Base-by-base conservation (phyloP, 352 stramenopile genomes). In the Saprolegnia parasitica region DNA sequence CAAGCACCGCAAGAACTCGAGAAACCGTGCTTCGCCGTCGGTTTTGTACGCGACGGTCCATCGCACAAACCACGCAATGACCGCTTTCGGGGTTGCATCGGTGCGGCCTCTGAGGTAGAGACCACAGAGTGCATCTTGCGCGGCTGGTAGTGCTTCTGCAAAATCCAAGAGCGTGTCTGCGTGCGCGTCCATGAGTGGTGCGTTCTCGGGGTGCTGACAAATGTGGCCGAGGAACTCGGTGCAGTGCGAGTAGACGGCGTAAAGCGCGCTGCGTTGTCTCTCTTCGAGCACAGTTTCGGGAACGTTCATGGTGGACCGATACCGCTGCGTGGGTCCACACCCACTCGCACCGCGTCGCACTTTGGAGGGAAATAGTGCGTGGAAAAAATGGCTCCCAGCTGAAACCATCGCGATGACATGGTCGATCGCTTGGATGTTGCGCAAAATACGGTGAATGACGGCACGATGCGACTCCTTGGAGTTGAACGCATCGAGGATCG, bases 331-430 rank as follows among this genome's bases (percentile, higher is more conserved):
- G 29, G 29, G 29, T 5, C 29, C 29, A 5, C 29, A 35, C 29
- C 29, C 29, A 5, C 29, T 35, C 29, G 29, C 29, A 35, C 29
- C 29, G 5, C 29, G 29, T 5, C 10, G 56, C 4, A 52, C 11
- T 63, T 73, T 65, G 20, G 62, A 66, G 24, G 72, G 29, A 61
- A 81, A 50, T 60, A 90, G 80, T 0, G 78, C 78, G 57, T 89
- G 80, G 21, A 85, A 91, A 54, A 88, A 88, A 64, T 91, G 81
- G 15, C 80, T 81, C 10, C 83, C 83, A 74, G 89, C 82, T 21
- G 78, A 71, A 58, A 91, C 75, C 79, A 91, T 88, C 21, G 74
- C 83, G 15, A 89, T 61, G 10, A 88, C 79, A 61, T 87, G 83
- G 46, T 89, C 73, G 11, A 80, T 74, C 15, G 79, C 81, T 62